These are phyloP conservation scores for Mycena capillaripes DNA, from an alignment of 768 basidiomycete genomes.

Conservation along the genomic window DNA sequence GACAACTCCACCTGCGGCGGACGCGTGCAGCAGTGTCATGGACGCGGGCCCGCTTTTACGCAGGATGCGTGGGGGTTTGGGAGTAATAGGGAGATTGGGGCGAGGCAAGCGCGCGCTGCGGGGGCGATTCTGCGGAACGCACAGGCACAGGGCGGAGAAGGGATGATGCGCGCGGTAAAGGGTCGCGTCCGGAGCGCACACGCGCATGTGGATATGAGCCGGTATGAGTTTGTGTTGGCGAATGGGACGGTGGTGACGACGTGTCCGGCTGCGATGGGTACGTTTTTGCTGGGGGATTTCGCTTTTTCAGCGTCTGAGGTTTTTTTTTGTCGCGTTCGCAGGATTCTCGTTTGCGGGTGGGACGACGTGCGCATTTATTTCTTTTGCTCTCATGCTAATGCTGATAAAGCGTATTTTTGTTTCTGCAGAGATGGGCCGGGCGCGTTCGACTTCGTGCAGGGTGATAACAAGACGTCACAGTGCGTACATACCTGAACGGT, in stretches of 20 bases:
- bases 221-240: no score
- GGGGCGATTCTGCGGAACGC: slow-evolving; percentile 68
- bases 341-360: slow-evolving; percentile 83
- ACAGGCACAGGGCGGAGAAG: slow-evolving; percentile 6
- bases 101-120: slow-evolving; percentile 76
- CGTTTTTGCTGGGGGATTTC: no score
- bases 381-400: no score
- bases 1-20: slow-evolving; percentile 84
- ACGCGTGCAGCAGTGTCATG: slow-evolving; percentile 75
- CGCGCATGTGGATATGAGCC: slow-evolving; percentile 79
- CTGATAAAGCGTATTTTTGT: no score
- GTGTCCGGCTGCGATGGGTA: slow-evolving; percentile 70
- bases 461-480: slow-evolving; percentile 72
- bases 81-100: slow-evolving; percentile 78
- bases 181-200: slow-evolving; percentile 80
- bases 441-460: slow-evolving; percentile 83
- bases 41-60: slow-evolving; percentile 46
- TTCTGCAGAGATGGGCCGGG: slow-evolving; percentile 85
- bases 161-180: slow-evolving; percentile 58
- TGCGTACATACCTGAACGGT: slow-evolving; percentile 50
- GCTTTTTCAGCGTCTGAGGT: no score
- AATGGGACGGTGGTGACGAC: slow-evolving; percentile 79
- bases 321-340: neutral
- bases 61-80: slow-evolving; percentile 66
- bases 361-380: slow-evolving; percentile 78